Evolutionary conservation across 768 basidiomycete species (phyloP), one percentile per base, ranked within the genome.

Genomic region (Crepidotus variabilis): DNA sequence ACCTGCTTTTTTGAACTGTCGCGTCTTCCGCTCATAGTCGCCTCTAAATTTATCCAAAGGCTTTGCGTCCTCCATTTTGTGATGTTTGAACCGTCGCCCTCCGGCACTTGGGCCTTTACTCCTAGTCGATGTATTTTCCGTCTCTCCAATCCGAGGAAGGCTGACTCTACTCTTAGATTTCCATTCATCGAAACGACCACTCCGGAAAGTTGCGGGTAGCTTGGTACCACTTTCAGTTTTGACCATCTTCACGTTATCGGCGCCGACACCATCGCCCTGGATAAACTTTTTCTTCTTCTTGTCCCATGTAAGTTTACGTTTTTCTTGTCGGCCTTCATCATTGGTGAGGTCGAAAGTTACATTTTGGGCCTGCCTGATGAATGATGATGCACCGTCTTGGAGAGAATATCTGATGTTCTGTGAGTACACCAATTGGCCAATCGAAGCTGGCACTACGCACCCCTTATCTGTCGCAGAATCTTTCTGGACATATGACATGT

Each of bases 161-260:
- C 73, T 79, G n/a, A 84, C 73, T 36, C 82, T 85, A 51, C 78
- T 85, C 71, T 90, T 92, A 58, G 82, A 78, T 70, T 88, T 90
- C 97, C 97, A 99, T 68, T 96, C 94, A 55, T 96, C 92, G 69
- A 92, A 99, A 14, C 92, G 85, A 10, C 97, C 97, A 62, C 90
- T 93, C 52, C 90, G 87, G 72, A 94, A 99, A 9, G 87, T 87
- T 2, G 94, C 94, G 2, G 97, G 96, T 18, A 99, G 78, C 49
- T 88, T 85, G 14, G 88, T 85, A 2, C 97, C 97, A 63, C 87
- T 94, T 71, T 99, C 97, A 0, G 94, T 94, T 62, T 83, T 85
- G 63, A 99, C 88, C 61, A 98, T 79, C 72, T 97, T 98, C 63
- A 96, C 79, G 69, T 98, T 97, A 69, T 98, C 94, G 7, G 94